A percentile compares a stretch with the other conserved stretches of the same genome.
Evolutionary conservation across 139 green algal genomes (phyloP).

Genomic region (Tetraselmis chui): DNA sequence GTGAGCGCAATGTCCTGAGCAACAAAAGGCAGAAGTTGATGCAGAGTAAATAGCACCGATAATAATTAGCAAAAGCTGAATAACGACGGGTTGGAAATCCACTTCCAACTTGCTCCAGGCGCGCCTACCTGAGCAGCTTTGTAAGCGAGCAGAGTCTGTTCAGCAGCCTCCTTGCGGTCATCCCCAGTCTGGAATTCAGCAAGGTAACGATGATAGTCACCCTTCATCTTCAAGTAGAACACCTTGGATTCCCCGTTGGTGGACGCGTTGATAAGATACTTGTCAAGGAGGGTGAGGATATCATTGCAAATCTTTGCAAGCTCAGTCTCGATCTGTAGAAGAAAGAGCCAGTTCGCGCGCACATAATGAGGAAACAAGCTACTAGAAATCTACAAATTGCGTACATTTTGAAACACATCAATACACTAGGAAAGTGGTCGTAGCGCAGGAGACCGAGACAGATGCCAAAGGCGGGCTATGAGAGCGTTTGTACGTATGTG

Average conservation of each 20-base stretch:
- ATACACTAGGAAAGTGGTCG: too few species aligned
- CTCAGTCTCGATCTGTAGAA: constrained; percentile 37
- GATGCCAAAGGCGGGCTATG: too few species aligned
- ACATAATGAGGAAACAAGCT: too few species aligned
- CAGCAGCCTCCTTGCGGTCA: constrained; percentile 88
- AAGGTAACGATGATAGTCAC: constrained; percentile 96
- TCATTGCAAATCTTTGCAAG: constrained; percentile 41
- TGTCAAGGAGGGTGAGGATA: constrained; percentile 85
- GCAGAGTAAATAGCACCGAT: too few species aligned
- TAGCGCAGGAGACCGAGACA: too few species aligned
- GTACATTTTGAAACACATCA: too few species aligned
- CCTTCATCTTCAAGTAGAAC: constrained; percentile 96
- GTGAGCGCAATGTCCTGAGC: constrained; percentile 90
- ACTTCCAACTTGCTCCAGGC: background rate
- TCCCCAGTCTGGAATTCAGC: constrained; percentile 92
- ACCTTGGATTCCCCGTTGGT: constrained; percentile 92
- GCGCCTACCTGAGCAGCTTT: constrained; percentile 78
- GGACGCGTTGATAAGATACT: constrained; percentile 90
- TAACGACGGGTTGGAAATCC: too few species aligned
- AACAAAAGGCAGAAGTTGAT: too few species aligned
- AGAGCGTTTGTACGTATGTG: too few species aligned
- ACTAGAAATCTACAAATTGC: too few species aligned
- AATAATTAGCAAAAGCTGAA: too few species aligned
- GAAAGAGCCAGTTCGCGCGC: too few species aligned
- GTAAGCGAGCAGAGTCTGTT: constrained; percentile 93